Evolutionary conservation across 768 basidiomycete genomes (phyloP), one percentile per base, ranked within the genome.

Genomic region (Nidula microcarpa): DNA sequence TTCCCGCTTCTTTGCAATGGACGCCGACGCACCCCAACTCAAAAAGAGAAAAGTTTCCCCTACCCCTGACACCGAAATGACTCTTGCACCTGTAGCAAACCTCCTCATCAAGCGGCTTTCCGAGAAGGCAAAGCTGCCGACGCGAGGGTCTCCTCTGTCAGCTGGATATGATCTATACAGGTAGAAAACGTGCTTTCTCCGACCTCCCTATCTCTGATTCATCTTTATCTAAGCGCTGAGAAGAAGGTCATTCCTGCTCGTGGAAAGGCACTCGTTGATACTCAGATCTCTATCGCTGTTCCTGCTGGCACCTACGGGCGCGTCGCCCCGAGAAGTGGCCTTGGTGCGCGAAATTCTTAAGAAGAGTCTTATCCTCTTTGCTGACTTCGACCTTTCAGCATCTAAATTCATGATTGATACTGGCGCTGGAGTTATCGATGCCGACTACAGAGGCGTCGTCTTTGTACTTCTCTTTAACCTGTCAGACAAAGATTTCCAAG

Each of bases 321-420:
- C 51, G 87, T 99, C 53, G 97, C 97, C 2, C 97, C 97, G 16
- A 84, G 96, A 18, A 93, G 89, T 66, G 97, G 97, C 16, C 85
- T 98, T 30, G 96, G 96, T 97, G 55, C 50, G 87, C 69, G 23
- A 30, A 46, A 11, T 46, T n/a, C 18, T 30, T 30, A 30, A 30
- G 23, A 30, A 30, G 4, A 30, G 23, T 30, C 23, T 30, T 30
- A 30, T 30, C 23, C 23, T 30, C 23, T 30, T 30, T 30, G 23
- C 23, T 30, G 23, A 30, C 23, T 30, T 30, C 23, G 23, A 30
- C 44, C 43, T 35, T 56, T 14, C 57, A 97, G 97, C 97, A 16
- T 90, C 91, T 13, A 99, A 99, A 66, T 94, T 92, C 68, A 94
- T 93, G 85, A 98, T 98, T 54, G 91, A 95, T 65, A 98, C 96